Conservation (phyloP, 75 land plant genomes). For the Selaginella tamariscina region DNA sequence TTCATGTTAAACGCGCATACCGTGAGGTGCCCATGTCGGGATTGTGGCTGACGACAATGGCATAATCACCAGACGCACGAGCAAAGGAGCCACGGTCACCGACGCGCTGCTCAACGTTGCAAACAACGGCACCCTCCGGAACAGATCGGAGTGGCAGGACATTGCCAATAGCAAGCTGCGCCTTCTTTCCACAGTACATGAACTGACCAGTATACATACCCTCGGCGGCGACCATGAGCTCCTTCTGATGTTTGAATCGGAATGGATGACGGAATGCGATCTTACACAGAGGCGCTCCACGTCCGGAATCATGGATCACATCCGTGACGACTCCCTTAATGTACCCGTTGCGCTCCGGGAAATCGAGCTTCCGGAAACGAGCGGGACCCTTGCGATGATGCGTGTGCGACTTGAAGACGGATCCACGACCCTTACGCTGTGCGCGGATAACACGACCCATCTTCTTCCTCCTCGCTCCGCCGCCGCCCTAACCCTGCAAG, state of each 20-base stretch:
- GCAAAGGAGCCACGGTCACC: conserved; percentile 33
- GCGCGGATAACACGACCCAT: conserved; percentile 45
- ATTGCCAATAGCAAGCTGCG: conserved; percentile 40
- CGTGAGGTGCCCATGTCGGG: conserved; percentile 45
- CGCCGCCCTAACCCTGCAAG: background rate
- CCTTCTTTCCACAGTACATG: conserved; percentile 51
- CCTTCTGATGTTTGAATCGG: conserved; percentile 49
- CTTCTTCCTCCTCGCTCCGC: background rate
- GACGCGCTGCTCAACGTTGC: conserved; percentile 54
- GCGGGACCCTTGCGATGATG: conserved; percentile 39
- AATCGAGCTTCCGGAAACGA: conserved; percentile 31
- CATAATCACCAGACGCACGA: conserved; percentile 41
- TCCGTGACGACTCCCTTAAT: conserved; percentile 46
- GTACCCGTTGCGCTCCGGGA: conserved; percentile 43
- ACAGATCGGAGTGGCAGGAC: conserved; percentile 42
- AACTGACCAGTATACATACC: conserved; percentile 45
- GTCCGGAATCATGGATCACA: conserved; percentile 44
- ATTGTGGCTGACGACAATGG: conserved; percentile 43
- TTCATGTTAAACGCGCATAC: too few species aligned
- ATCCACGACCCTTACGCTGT: conserved; percentile 38
- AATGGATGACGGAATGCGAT: conserved; percentile 39
- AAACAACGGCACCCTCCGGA: conserved; percentile 42
- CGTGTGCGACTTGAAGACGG: conserved; percentile 32
- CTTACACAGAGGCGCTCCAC: conserved; percentile 36
- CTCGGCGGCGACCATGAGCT: conserved; percentile 40